Percentiles rank a stretch among this genome's conserved stretches.
Evolutionary conservation across 139 green algal species (phyloP).

Genomic region (Ulvella scutata): DNA sequence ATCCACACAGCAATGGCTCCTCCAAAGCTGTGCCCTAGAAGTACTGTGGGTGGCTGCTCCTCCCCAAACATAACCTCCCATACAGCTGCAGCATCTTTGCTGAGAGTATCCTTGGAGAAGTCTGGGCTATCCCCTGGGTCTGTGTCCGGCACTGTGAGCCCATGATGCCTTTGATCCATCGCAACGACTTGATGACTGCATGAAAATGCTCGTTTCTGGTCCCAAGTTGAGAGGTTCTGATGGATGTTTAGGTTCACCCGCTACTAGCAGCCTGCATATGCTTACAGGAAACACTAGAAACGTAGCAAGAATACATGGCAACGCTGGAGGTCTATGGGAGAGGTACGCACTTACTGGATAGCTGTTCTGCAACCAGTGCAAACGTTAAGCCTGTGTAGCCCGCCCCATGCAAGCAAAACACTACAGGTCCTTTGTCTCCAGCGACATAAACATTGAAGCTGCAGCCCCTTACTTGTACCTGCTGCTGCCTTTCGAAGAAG

Average conservation of each 20-base stretch:
- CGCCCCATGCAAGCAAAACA: slow-evolving; percentile 69
- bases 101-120: slow-evolving; percentile 43
- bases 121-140: slow-evolving; percentile 29
- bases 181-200: slow-evolving; percentile 50
- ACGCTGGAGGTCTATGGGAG: neutral
- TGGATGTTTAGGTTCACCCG: no score
- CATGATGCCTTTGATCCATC: slow-evolving; percentile 66
- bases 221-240: no score
- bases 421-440: slow-evolving; percentile 30
- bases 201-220: neutral
- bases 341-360: slow-evolving; percentile 11
- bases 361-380: slow-evolving; percentile 43
- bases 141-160: slow-evolving; percentile 18
- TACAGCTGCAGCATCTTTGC: slow-evolving; percentile 38
- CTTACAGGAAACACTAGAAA: no score
- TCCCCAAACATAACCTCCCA: slow-evolving; percentile 40
- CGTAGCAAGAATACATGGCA: no score
- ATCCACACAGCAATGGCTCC: slow-evolving; percentile 56
- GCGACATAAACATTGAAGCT: slow-evolving; percentile 55
- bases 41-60: slow-evolving; percentile 23
- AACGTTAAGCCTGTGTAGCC: slow-evolving; percentile 77
- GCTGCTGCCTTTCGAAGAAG: neutral
- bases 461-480: slow-evolving; percentile 12
- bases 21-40: slow-evolving; percentile 81
- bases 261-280: no score